Evolutionary conservation across 768 basidiomycete species (phyloP), one percentile per base, ranked within the genome.

Genomic region (Lactarius pseudohatsudake): DNA sequence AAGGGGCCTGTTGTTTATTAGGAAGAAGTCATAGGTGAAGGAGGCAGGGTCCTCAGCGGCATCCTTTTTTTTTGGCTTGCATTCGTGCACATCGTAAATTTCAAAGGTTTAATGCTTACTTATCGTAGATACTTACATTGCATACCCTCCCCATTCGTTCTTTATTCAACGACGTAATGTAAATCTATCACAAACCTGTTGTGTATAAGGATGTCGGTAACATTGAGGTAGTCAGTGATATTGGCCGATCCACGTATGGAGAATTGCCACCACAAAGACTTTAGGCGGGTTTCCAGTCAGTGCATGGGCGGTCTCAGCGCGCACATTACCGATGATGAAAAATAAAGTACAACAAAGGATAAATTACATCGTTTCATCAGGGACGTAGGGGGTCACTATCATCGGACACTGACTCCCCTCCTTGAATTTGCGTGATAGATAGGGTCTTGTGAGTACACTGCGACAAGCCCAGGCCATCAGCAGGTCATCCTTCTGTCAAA

Each of bases 351-450:
- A 41, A 11, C 30, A 53, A 53, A 22, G 45, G 45, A 47, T 47
- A 47, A 47, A 15, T 57, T 30, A 68, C 26, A 13, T 53, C 18
- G 53, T 26, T 32, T 62, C 64, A 11, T 61, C 56, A 13, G 59
- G 47, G 15, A 59, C 11, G 32, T 62, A 64, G 4, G 70, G 68
- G 0, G 56, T 66, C 20, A 71, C 64, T 3, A 69, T 61, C 64
- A 71, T 56, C n/a, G 68, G 68, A 61, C 70, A 71, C 59, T 66
- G 70, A 50, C 64, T 69, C 15, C 70, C 70, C 16, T 71, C 68
- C 62, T 64, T 64, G 30, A 66, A 64, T 62, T 64, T 66, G 6
- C 32, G 16, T 8, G 55, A 38, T 2, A 71, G 22, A 54, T 64
- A 71, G 18, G 70, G 70, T 55, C 70, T 69, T 26, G 68, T 71